Evolutionary conservation across 2,329 filamentous ascomycete species (phyloP), one percentile per base, ranked within the genome.

Genomic region (Catunica adiposa): DNA sequence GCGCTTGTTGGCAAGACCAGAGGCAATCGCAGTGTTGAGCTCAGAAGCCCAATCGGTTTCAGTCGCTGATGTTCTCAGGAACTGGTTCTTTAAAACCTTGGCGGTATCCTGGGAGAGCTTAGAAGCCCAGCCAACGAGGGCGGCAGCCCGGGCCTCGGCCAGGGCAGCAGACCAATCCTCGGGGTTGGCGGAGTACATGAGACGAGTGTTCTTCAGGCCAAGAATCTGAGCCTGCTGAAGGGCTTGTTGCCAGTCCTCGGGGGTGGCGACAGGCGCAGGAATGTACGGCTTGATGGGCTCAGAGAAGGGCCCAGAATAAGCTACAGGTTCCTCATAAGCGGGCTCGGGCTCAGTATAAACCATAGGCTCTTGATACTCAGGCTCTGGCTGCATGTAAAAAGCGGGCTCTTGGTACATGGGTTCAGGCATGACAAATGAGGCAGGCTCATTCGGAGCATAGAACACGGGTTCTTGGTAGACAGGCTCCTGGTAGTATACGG

Each of bases 161-260:
- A 56, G 54, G 25, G 54, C 54, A 2, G 54, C 34, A 2, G 56
- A 40, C 56, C 56, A 57, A 54, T 66, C 53, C 3, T 25, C 40
- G 15, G 40, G 40, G 29, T 15, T 47, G 3, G 53, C 53, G 3
- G 40, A 22, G 40, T 47, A 47, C 31, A 54, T 17, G 9, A 54
- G 53, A 23, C 31, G 42, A 11, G 53, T 47, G 40, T 54, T 54
- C 25, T 47, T 46, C 15, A 54, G 42, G 11, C 40, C 26, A 9
- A 47, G 40, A 15, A 47, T 20, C 38, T 46, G 40, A 6, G 53
- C 53, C 20, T 46, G 23, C 15, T 51, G 20, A 61, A 75, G 66
- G 7, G 72, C 73, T n/a, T 62, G 62, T 8, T 66, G 62, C 71
- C 71, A 73, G 51, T 69, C 63, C 0, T 54, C 62, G 14, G 54